Percentiles rank a stretch among this genome's conserved stretches.
Evolutionary conservation across 306 rosid species (phyloP).

Genomic region (Elaeagnus macrophylla): DNA sequence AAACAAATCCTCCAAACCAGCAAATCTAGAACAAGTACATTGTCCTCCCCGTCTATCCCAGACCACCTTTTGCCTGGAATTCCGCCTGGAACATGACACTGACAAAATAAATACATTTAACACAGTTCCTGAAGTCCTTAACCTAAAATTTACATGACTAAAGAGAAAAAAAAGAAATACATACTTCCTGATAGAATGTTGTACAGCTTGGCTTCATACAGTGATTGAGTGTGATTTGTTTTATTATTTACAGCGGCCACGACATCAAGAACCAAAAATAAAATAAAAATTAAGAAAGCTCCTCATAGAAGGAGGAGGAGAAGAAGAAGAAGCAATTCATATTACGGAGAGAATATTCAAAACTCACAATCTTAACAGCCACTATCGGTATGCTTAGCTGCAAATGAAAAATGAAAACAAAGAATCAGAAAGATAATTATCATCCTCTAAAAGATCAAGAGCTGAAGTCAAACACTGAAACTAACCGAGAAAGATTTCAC

Average conservation of each 20-base stretch:
- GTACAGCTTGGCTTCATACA: constrained; percentile 88
- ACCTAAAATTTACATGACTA: not conserved
- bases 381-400: constrained; percentile 92
- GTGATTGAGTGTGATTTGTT: constrained; percentile 91
- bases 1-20: constrained; percentile 89
- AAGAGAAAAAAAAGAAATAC: constrained; percentile 11
- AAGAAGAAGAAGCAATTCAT: not conserved
- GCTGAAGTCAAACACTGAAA: not conserved
- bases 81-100: constrained; percentile 42
- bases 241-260: constrained; percentile 63
- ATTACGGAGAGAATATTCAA: constrained; percentile 2
- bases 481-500: constrained; percentile 86
- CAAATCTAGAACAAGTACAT: constrained; percentile 75
- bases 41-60: constrained; percentile 74
- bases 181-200: constrained; percentile 95
- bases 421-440: constrained; percentile 9
- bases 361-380: constrained; percentile 81
- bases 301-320: not conserved
- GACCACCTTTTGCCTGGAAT: constrained; percentile 76
- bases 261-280: not conserved
- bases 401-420: constrained; percentile 5
- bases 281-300: too few species aligned
- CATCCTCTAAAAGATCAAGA: constrained; percentile 1
- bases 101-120: not conserved
- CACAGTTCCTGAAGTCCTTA: not conserved